phyloP scores from a whole-genome alignment of 805 yeast species.

The Candida oleophila region DNA sequence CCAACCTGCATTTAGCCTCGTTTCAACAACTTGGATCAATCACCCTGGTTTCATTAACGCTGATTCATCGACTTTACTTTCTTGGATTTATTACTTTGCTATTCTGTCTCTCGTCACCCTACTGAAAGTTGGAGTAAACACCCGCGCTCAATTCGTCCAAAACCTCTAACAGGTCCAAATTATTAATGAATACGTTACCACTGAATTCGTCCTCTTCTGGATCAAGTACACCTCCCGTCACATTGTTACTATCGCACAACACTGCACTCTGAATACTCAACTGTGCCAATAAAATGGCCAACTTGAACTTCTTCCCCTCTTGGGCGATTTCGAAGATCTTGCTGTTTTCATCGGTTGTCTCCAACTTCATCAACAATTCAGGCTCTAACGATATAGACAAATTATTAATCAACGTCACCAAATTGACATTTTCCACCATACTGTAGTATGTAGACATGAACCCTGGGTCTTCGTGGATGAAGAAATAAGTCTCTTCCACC shows the following conservation, averaged over 20 bases:
- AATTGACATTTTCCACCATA: conserved; percentile 28
- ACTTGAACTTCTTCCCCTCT: conserved; percentile 31
- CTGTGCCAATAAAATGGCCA: conserved; percentile 71
- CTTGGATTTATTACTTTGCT: no score
- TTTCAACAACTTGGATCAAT: no score
- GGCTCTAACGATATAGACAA: conserved; percentile 27
- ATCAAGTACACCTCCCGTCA: conserved; percentile 9
- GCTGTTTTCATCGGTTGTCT: conserved; percentile 12
- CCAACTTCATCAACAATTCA: conserved; percentile 8
- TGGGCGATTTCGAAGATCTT: conserved; percentile 17
- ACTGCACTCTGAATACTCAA: conserved; percentile 63
- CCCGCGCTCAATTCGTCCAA: conserved; percentile 87
- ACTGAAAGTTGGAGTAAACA: conserved; percentile 77
- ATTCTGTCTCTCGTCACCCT: conserved; percentile 3
- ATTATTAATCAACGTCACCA: conserved; percentile 34
- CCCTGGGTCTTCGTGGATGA: conserved; percentile 31
- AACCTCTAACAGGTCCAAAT: conserved; percentile 46
- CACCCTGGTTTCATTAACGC: no score
- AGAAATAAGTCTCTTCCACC: conserved; percentile 45
- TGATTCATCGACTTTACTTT: no score
- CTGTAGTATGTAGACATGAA: conserved; percentile 29
- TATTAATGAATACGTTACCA: conserved; percentile 39
- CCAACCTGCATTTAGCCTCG: neutral
- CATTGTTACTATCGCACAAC: conserved; percentile 45
- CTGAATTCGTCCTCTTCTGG: conserved; percentile 16